Evolutionary conservation across 208 protist species (phyloP).

Genomic region (Herpetomonas tarakana): DNA sequence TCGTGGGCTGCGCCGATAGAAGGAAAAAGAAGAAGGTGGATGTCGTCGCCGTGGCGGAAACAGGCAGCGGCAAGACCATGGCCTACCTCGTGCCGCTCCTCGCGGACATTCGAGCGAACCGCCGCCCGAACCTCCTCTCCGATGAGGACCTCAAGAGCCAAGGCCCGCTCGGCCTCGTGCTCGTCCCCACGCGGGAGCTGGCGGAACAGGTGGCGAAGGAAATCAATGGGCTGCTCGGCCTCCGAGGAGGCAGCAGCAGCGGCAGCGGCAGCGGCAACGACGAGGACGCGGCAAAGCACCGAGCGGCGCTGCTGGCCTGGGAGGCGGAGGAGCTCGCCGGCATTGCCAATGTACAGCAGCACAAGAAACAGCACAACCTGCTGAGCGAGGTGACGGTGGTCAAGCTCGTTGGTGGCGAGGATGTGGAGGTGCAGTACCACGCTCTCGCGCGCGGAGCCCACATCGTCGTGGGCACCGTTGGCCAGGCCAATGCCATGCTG

Average conservation of each 20-base stretch:
- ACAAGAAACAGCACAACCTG: conserved; percentile 21
- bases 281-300: conserved; percentile 6
- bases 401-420: conserved; percentile 75
- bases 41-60: conserved; percentile 89
- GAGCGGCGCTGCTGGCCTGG: conserved; percentile 6
- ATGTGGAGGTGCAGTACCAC: conserved; percentile 48
- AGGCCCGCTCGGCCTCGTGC: conserved; percentile 83
- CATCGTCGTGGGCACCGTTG: conserved; percentile 83
- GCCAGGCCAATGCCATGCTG: conserved; percentile 67
- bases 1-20: not conserved
- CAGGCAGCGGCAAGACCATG: conserved; percentile 93
- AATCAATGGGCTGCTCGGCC: conserved; percentile 8
- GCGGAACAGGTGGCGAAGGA: conserved; percentile 85
- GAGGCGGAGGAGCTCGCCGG: conserved; percentile 9
- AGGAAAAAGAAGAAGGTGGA: conserved; percentile 35
- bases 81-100: conserved; percentile 91
- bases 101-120: conserved; percentile 39
- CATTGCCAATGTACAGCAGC: not conserved
- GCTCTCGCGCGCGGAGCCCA: conserved; percentile 51
- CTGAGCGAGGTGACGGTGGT: conserved; percentile 65
- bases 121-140: conserved; percentile 46
- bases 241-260: conserved; percentile 1
- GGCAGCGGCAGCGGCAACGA: not conserved
- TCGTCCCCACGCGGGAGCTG: conserved; percentile 93
- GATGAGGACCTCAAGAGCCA: conserved; percentile 50